A percentile compares a stretch with the other conserved stretches of the same genome.
Evolutionary conservation across 2,329 filamentous ascomycete genomes (phyloP).

Genomic region (Microdochium trichocladiopsis): DNA sequence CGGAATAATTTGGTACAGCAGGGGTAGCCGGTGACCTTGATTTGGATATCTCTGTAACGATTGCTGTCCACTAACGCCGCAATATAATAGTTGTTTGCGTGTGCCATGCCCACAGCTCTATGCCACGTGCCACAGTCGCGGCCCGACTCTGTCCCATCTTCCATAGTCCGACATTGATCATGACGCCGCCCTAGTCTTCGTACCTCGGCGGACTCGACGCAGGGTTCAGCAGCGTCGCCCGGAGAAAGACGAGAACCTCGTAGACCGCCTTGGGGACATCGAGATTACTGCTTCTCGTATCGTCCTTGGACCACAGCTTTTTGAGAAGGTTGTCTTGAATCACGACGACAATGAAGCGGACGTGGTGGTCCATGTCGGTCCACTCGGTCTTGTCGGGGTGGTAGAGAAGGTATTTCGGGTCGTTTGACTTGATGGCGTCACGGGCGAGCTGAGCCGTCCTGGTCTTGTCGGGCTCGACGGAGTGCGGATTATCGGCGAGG

Average conservation of each 20-base stretch:
- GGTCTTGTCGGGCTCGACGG: conserved; percentile 24
- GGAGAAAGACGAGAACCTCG: conserved; percentile 27
- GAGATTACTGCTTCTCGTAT: conserved; percentile 21
- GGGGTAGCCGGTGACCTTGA: too few species aligned
- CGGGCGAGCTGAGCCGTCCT: conserved; percentile 19
- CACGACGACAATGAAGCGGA: conserved; percentile 29
- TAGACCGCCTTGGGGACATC: conserved; percentile 26
- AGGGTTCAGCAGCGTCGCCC: conserved; percentile 10
- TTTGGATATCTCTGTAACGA: too few species aligned
- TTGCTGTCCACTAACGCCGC: too few species aligned
- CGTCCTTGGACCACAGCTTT: conserved; percentile 21
- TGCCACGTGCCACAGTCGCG: too few species aligned
- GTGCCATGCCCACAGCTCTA: too few species aligned
- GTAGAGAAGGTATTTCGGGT: conserved; percentile 23
- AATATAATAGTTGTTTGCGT: too few species aligned
- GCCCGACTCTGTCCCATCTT: too few species aligned
- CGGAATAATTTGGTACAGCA: too few species aligned
- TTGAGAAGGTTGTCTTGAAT: conserved; percentile 25
- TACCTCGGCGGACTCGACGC: conserved; percentile 20
- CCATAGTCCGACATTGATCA: too few species aligned
- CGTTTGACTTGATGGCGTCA: conserved; percentile 19
- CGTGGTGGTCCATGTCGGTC: conserved; percentile 27
- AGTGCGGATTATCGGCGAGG: conserved; percentile 10
- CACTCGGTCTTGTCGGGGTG: conserved; percentile 27
- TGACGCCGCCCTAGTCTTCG: conserved; percentile 6